A percentile compares a stretch with the other conserved stretches of the same genome.
Conservation (phyloP, 208 protist genomes). For the Crithidia expoeki region DNA sequence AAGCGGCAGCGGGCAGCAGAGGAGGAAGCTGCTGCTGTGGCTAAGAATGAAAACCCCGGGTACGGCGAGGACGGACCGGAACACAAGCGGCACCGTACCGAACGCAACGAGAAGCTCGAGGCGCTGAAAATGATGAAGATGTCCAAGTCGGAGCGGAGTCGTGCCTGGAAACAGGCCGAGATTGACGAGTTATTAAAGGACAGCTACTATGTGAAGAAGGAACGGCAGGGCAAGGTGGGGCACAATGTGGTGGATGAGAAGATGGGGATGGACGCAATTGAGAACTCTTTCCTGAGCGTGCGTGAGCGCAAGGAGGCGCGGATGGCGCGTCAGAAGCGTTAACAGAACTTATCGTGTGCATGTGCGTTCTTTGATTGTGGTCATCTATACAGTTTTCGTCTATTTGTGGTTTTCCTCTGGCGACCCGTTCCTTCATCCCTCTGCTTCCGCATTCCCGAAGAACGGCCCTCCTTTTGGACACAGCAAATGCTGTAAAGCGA, state of each 20-base stretch:
- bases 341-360: neutral
- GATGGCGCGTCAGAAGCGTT: constrained; percentile 54
- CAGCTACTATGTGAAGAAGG: constrained; percentile 93
- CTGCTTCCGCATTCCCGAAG: neutral
- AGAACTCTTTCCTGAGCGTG: constrained; percentile 85
- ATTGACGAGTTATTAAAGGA: constrained; percentile 89
- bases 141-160: constrained; percentile 77
- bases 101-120: constrained; percentile 89
- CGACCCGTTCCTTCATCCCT: neutral
- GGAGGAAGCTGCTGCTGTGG: constrained; percentile 36
- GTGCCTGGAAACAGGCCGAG: constrained; percentile 85
- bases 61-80: constrained; percentile 25
- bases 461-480: too few species aligned
- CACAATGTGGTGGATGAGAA: constrained; percentile 72
- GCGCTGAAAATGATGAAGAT: constrained; percentile 85
- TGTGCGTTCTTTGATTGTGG: neutral
- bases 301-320: constrained; percentile 83
- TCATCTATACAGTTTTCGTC: neutral
- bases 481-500: too few species aligned
- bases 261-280: constrained; percentile 87
- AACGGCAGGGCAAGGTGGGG: constrained; percentile 68
- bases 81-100: constrained; percentile 66
- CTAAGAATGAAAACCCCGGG: constrained; percentile 14
- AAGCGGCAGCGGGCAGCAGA: constrained; percentile 67
- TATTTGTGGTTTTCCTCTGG: constrained; percentile 1